A percentile compares a stretch with the other conserved stretches of the same genome.
phyloP scores from a whole-genome alignment of 2,329 filamentous ascomycete species.

The Diaporthe ilicicola region DNA sequence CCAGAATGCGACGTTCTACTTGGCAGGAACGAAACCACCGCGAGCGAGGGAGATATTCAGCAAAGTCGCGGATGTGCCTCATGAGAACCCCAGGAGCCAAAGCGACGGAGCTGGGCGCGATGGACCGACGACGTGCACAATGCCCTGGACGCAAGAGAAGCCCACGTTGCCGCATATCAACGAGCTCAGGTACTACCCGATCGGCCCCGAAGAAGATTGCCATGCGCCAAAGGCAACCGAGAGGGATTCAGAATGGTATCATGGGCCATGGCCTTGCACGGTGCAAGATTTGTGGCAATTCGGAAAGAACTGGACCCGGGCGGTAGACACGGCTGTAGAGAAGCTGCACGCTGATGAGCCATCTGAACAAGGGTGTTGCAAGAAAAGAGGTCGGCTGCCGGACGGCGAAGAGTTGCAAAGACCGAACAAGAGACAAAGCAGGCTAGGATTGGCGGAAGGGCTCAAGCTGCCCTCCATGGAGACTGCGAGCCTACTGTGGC shows the following conservation, averaged over 20 bases:
- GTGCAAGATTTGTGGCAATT: conserved; percentile 52
- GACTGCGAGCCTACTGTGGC: conserved; percentile 43
- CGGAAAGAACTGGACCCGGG: conserved; percentile 44
- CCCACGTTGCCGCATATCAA: conserved; percentile 53
- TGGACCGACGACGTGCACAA: not conserved
- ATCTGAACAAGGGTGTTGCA: conserved; percentile 1
- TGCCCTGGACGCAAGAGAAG: conserved; percentile 36
- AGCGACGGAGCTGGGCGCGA: not conserved
- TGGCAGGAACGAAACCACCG: conserved; percentile 31
- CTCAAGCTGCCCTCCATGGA: conserved; percentile 36
- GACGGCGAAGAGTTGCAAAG: not conserved
- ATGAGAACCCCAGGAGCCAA: conserved; percentile 40
- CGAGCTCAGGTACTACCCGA: conserved; percentile 49
- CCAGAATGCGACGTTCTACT: conserved; percentile 28
- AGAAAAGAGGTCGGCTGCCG: not conserved
- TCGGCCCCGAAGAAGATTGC: conserved; percentile 42
- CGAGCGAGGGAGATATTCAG: conserved; percentile 29
- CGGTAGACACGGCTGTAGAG: conserved; percentile 40
- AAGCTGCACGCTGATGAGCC: conserved; percentile 35
- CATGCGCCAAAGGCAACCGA: conserved; percentile 38
- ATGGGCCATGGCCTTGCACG: conserved; percentile 44
- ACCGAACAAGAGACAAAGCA: conserved; percentile 22
- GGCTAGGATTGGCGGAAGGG: not conserved
- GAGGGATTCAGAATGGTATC: not conserved
- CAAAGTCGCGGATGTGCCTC: not conserved